Base-by-base conservation (phyloP, 805 yeast genomes). In the Candida parachauliodes region DNA sequence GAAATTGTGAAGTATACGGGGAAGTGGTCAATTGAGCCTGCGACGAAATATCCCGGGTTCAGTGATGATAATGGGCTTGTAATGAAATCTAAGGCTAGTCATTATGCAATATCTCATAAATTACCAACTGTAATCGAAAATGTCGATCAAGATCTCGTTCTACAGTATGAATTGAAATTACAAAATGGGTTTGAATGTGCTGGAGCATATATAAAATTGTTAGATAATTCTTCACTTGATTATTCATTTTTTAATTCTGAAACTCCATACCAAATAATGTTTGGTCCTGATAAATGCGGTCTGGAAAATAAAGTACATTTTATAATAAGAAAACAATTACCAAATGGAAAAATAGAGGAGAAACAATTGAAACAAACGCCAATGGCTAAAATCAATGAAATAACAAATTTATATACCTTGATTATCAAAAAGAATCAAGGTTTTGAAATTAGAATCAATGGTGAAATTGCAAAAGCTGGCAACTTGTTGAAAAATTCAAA, bases 211-310 rank as follows among this genome's bases (percentile, higher is more conserved):
- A 58, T 89, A 47, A 89, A 89, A 66, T 66, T 89, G 31, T 60
- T 89, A 39, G 68, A 78, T 31, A 40, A 38, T 5, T 44, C 61
- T 30, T 55, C 61, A 17, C 67, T 55, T 1, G 59, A 55, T 39
- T 67, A 62, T 24, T 55, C 60, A 27, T 74, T 76, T 42, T 83
- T 88, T 66, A 69, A 66, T 46, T 74, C 76, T 43, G 78, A 70
- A 19, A 73, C 94, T 3, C 85, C 88, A 2, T 87, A 83, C 62
- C 88, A 83, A 59, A 64, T 89, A 46, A 83, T 89, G 91, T 89
- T 89, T 65, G 97, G 97, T 15, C 97, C 97, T 30, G 97, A 89
- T 61, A 78, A 75, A 57, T 89, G 97, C 64, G 95, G 95, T 2
- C 55, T 78, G 37, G 74, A 82, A 31, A 85, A 88, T 64, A 83